These are phyloP conservation scores for Celoporthe dispersa DNA, from an alignment of 2,329 filamentous ascomycete genomes.

Conservation along the genomic window DNA sequence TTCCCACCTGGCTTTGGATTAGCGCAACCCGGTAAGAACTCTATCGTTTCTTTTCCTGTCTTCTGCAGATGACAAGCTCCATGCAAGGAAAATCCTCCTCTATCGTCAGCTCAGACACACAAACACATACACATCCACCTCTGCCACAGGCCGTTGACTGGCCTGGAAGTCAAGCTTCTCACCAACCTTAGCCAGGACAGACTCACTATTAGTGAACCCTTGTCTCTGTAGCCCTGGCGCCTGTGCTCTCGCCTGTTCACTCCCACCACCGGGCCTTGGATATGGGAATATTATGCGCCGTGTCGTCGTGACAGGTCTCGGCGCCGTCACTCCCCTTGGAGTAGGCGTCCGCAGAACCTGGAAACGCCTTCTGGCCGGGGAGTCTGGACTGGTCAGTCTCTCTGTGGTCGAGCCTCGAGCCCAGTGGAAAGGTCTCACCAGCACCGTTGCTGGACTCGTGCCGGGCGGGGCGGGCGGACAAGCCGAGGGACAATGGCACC, in stretches of 20 bases:
- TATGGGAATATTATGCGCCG: conserved; percentile 63
- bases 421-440: conserved; percentile 74
- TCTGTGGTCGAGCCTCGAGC: conserved; percentile 59
- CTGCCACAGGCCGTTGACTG: neutral
- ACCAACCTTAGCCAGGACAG: neutral
- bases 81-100: neutral
- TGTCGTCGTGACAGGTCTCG: conserved; percentile 83
- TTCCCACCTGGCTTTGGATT: neutral
- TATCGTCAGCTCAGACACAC: neutral
- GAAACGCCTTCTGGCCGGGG: conserved; percentile 76
- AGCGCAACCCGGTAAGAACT: neutral
- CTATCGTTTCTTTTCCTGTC: conserved; percentile 6
- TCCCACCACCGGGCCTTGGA: conserved; percentile 29
- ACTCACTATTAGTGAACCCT: neutral
- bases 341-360: conserved; percentile 80
- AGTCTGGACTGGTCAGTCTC: conserved; percentile 81
- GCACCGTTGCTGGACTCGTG: conserved; percentile 83
- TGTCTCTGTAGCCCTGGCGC: conserved; percentile 5
- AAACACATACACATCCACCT: neutral
- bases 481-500: conserved; percentile 51
- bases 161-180: neutral
- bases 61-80: neutral
- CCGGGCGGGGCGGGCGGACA: conserved; percentile 52
- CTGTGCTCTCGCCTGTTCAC: conserved; percentile 8
- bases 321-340: conserved; percentile 81